phyloP scores from a whole-genome alignment of 306 rosid species.

The Neltuma alba region DNA sequence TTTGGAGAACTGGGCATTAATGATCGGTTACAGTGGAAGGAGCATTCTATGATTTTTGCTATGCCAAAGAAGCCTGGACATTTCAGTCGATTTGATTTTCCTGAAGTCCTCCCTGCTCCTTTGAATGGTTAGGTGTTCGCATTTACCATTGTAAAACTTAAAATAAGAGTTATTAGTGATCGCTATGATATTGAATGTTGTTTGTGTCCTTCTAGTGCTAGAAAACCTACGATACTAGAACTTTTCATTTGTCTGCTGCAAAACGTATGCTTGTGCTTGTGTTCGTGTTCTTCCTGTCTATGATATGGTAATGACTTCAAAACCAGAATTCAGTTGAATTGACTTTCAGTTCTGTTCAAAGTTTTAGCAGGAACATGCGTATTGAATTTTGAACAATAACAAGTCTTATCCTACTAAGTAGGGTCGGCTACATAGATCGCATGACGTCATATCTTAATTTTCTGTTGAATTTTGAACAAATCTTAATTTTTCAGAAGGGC shows the following conservation, averaged over 20 bases:
- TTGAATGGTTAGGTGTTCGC: conserved; percentile 71
- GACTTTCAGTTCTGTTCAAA: neutral
- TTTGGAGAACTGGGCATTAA: conserved; percentile 94
- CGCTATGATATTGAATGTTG: neutral
- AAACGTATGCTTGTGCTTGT: conserved; percentile 15
- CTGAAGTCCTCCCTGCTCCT: conserved; percentile 83
- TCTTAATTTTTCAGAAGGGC: neutral
- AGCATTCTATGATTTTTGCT: conserved; percentile 98
- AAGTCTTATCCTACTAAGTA: no score
- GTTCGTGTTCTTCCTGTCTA: neutral
- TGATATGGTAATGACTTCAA: conserved; percentile 21
- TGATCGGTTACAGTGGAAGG: conserved; percentile 99
- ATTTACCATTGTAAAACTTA: conserved; percentile 18
- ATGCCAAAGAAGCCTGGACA: conserved; percentile 96
- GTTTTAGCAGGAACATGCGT: neutral
- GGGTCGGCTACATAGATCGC: no score
- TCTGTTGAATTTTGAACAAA: neutral
- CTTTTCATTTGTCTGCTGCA: conserved; percentile 23
- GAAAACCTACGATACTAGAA: neutral
- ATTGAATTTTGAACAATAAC: neutral
- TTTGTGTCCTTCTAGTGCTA: neutral
- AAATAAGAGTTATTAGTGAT: neutral
- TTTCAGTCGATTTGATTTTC: conserved; percentile 95
- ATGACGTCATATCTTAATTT: no score
- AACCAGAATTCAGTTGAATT: conserved; percentile 12